Conservation (phyloP, 192 early-diverging fungal species). For the Dispira simplex region DNA sequence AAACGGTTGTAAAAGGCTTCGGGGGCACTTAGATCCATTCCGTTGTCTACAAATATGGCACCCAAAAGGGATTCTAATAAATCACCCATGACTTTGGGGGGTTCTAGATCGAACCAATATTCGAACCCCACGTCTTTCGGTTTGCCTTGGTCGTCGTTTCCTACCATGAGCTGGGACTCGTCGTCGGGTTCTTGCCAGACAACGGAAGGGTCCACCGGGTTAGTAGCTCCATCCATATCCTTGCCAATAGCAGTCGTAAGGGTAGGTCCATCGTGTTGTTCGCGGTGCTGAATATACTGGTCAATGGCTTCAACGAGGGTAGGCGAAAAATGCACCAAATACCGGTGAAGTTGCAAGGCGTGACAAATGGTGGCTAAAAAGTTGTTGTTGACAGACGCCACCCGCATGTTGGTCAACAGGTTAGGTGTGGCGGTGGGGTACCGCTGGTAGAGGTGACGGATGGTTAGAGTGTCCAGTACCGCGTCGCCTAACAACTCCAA, state of each 20-base stretch:
- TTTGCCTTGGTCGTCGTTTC: neutral
- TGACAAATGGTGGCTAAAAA: slow-evolving; percentile 59
- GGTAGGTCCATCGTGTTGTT: slow-evolving; percentile 15
- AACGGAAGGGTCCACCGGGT: slow-evolving; percentile 9
- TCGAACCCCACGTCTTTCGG: slow-evolving; percentile 30
- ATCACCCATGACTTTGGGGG: slow-evolving; percentile 85
- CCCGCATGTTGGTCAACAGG: slow-evolving; percentile 68
- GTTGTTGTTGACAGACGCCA: slow-evolving; percentile 75
- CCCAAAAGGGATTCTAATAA: slow-evolving; percentile 79
- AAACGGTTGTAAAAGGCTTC: slow-evolving; percentile 25
- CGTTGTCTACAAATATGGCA: slow-evolving; percentile 72
- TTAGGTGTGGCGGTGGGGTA: slow-evolving; percentile 52
- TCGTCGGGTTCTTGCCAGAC: neutral
- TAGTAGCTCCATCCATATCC: slow-evolving; percentile 5
- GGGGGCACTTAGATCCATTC: slow-evolving; percentile 39
- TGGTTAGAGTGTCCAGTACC: slow-evolving; percentile 63
- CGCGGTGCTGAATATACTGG: slow-evolving; percentile 34
- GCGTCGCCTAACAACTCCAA: slow-evolving; percentile 82
- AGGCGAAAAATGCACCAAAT: slow-evolving; percentile 46
- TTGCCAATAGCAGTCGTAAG: neutral
- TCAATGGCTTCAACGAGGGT: slow-evolving; percentile 37
- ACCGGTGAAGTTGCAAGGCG: slow-evolving; percentile 40
- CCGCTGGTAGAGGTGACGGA: slow-evolving; percentile 54
- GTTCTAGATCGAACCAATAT: slow-evolving; percentile 60
- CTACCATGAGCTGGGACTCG: neutral